Conservation (phyloP, 805 yeast genomes). For the Yamadazyma sp. region DNA sequence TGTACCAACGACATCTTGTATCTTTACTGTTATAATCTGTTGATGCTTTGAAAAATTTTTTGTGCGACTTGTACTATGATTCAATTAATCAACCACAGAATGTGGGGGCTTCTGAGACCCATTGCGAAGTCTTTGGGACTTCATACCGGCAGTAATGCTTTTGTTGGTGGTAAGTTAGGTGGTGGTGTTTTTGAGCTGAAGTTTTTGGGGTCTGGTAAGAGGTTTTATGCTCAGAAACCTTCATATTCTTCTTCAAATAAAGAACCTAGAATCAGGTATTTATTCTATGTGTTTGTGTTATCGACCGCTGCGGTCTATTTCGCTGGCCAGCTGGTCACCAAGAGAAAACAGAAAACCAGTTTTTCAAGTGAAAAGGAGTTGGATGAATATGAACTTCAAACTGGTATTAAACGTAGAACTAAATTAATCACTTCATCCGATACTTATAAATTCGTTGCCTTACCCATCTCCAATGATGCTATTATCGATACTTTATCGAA, state of each 20-base stretch:
- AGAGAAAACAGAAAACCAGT: constrained; percentile 32
- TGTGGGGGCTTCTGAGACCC: no score
- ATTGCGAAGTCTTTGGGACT: no score
- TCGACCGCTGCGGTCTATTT: constrained; percentile 31
- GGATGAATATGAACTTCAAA: constrained; percentile 43
- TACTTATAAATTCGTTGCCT: constrained; percentile 38
- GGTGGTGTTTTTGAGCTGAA: no score
- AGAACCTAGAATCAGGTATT: constrained; percentile 33
- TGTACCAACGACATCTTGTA: constrained; percentile 77
- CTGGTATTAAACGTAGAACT: constrained; percentile 50
- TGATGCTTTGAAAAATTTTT: no score
- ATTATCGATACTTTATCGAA: constrained; percentile 18
- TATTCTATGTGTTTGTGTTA: constrained; percentile 32
- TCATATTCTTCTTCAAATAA: no score
- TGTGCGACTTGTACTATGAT: no score
- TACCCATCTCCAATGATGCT: constrained; percentile 27
- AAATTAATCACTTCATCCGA: constrained; percentile 38
- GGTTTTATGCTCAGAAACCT: no score
- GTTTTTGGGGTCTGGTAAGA: no score
- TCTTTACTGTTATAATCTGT: neutral
- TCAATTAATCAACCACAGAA: no score
- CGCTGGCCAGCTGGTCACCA: constrained; percentile 28
- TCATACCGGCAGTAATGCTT: no score
- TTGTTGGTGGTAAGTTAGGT: no score
- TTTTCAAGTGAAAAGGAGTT: constrained; percentile 48